A percentile compares a stretch with the other conserved stretches of the same genome.
phyloP scores from a whole-genome alignment of 306 rosid species.

The Cucumis cinereus region DNA sequence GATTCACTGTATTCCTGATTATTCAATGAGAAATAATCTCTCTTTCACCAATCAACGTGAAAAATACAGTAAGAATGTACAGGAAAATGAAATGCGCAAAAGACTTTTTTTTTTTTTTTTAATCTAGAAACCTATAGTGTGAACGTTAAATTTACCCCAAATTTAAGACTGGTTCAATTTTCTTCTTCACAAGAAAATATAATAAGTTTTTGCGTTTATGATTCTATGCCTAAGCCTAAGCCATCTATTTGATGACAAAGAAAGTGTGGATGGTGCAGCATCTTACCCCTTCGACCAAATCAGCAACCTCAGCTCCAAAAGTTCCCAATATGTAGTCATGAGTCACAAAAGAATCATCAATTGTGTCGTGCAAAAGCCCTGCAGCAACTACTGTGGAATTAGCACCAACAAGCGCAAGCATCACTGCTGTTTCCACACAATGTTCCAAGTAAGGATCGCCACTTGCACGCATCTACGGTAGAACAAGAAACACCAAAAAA shows the following conservation, averaged over 20 bases:
- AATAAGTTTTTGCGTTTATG: not conserved
- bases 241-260: not conserved
- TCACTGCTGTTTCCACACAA: slow-evolving; percentile 88
- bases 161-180: not conserved
- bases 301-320: slow-evolving; percentile 77
- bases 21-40: no score
- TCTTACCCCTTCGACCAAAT: slow-evolving; percentile 88
- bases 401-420: slow-evolving; percentile 84
- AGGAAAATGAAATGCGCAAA: not conserved
- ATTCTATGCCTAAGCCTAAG: not conserved
- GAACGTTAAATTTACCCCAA: not conserved
- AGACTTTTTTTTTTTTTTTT: not conserved
- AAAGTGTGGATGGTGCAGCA: not conserved
- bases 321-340: slow-evolving; percentile 50
- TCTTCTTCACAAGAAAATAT: not conserved
- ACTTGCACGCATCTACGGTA: slow-evolving; percentile 67
- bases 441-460: slow-evolving; percentile 94
- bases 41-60: no score
- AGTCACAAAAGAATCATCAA: slow-evolving; percentile 70
- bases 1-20: no score
- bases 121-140: not conserved
- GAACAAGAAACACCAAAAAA: not conserved
- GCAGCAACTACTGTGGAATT: slow-evolving; percentile 90
- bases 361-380: slow-evolving; percentile 92
- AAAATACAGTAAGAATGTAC: not conserved